Conservation (phyloP, 176 grass and related monocot species). For the Lolium perenne region DNA sequence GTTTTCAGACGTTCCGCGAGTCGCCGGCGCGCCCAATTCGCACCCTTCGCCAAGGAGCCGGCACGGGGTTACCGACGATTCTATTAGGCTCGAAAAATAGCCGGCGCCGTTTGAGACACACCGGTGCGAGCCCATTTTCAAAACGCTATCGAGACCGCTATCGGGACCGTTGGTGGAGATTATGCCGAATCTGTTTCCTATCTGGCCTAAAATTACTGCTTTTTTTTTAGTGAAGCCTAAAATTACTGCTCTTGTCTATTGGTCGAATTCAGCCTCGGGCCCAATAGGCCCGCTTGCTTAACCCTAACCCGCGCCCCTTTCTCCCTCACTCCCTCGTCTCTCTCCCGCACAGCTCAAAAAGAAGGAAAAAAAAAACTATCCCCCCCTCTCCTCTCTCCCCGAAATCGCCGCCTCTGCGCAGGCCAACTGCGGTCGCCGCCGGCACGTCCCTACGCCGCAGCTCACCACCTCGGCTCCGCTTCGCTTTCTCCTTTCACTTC, state of each 20-base stretch:
- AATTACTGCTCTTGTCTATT: not conserved
- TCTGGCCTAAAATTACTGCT: no score
- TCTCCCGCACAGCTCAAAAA: not conserved
- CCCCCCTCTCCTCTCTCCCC: not conserved
- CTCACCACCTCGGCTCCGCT: not conserved
- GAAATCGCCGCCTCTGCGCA: not conserved
- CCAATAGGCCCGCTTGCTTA: not conserved
- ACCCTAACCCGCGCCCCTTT: not conserved
- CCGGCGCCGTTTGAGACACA: no score
- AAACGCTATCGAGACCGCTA: no score
- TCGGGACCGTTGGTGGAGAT: no score
- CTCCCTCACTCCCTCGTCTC: not conserved
- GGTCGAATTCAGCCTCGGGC: not conserved
- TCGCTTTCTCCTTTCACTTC: not conserved
- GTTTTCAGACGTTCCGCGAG: no score
- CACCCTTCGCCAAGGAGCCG: no score
- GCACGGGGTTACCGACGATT: no score
- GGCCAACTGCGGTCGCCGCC: not conserved
- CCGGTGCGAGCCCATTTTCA: no score
- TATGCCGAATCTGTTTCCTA: no score
- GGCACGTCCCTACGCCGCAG: not conserved
- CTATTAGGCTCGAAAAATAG: no score
- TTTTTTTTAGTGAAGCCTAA: no score
- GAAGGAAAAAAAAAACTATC: not conserved
- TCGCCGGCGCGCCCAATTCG: no score